Conservation (phyloP, 441 rosid species). For the Manihot esculenta region DNA sequence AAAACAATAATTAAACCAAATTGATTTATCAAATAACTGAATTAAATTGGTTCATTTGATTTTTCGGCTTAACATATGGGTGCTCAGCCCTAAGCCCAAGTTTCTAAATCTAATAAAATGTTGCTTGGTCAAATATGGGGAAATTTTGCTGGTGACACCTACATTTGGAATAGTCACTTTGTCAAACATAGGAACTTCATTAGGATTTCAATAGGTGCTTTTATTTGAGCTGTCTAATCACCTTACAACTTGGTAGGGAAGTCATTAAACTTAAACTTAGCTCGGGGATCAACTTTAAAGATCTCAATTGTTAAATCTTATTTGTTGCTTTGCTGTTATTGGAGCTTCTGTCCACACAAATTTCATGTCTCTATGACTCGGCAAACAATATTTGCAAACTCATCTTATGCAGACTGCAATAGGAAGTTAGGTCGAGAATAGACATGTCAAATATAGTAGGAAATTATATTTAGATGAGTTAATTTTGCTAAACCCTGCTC, state of each 20-base stretch:
- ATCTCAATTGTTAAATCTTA: not conserved
- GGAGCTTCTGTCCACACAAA: not conserved
- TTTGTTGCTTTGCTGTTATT: not conserved
- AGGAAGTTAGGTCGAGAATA: not conserved
- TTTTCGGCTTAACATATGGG: no score
- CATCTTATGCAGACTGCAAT: slow-evolving; percentile 1
- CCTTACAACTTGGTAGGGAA: not conserved
- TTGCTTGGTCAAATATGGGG: not conserved
- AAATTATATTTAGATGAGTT: not conserved
- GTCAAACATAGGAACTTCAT: not conserved
- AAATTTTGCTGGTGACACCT: not conserved
- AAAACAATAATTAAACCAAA: no score
- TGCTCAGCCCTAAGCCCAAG: not conserved
- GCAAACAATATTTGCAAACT: not conserved
- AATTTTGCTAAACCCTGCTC: not conserved
- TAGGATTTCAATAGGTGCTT: not conserved
- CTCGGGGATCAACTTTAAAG: not conserved
- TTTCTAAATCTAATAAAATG: not conserved
- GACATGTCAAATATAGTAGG: not conserved
- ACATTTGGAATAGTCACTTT: not conserved
- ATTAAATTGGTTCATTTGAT: no score
- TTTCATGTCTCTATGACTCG: not conserved
- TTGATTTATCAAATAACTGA: no score
- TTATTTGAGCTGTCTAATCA: not conserved
- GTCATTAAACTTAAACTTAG: not conserved